Evolutionary conservation across 2,329 filamentous ascomycete genomes (phyloP).

Genomic region (Emmonsia crescens): DNA sequence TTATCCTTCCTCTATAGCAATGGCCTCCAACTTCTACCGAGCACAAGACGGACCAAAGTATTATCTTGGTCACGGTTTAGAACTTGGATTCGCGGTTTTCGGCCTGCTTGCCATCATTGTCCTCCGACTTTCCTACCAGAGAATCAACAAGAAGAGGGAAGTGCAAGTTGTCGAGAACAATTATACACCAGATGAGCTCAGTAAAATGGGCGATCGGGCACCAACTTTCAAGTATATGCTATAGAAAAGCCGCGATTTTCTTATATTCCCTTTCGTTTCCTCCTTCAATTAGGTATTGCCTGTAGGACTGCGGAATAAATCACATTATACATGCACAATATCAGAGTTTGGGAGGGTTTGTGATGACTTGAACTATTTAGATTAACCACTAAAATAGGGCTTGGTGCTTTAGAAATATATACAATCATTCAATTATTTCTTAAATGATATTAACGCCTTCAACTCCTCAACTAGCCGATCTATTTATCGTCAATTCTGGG

Average conservation of each 20-base stretch:
- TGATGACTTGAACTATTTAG: background rate
- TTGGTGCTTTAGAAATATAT: background rate
- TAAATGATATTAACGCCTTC: background rate
- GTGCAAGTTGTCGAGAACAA: conserved; percentile 34
- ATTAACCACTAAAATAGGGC: background rate
- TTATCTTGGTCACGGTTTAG: conserved; percentile 41
- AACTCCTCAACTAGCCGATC: background rate
- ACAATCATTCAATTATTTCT: background rate
- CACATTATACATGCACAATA: background rate
- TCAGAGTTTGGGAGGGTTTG: background rate
- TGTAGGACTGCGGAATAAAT: no score
- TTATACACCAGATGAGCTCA: conserved; percentile 42
- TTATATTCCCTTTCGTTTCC: background rate
- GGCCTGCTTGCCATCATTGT: conserved; percentile 37
- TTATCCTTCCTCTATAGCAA: conserved; percentile 33
- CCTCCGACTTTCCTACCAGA: conserved; percentile 42
- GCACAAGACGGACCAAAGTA: conserved; percentile 39
- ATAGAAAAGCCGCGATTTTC: conserved; percentile 15
- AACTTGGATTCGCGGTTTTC: conserved; percentile 39
- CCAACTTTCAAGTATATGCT: conserved; percentile 53
- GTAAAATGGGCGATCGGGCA: conserved; percentile 50
- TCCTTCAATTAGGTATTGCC: background rate
- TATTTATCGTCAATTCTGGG: background rate
- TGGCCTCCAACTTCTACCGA: conserved; percentile 64
- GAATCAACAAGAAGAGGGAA: conserved; percentile 50